These are phyloP conservation scores for Cladorrhinum samala DNA, from an alignment of 495 filamentous ascomycete genomes.

Conservation along the genomic window DNA sequence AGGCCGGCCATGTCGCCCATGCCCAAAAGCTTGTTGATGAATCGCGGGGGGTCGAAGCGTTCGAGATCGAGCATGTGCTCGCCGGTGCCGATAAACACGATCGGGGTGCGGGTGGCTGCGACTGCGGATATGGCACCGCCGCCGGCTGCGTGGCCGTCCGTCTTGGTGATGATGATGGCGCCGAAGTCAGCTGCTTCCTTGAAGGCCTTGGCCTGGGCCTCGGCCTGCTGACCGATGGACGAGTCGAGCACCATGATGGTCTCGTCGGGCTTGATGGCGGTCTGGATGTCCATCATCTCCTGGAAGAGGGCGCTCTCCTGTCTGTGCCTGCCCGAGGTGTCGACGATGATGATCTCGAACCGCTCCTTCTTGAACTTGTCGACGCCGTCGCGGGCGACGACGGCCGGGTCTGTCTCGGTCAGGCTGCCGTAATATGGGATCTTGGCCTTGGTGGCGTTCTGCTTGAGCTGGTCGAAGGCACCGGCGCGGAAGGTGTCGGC, in stretches of 20 bases:
- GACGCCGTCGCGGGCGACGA: conserved; percentile 88
- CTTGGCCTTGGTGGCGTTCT: conserved; percentile 97
- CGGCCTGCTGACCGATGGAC: conserved; percentile 91
- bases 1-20: conserved; percentile 97
- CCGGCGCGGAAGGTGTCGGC: conserved; percentile 98
- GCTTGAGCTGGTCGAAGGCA: conserved; percentile 97
- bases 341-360: conserved; percentile 98
- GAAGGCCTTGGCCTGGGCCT: conserved; percentile 91
- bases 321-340: conserved; percentile 88
- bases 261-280: conserved; percentile 86
- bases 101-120: conserved; percentile 91
- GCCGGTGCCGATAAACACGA: conserved; percentile 95
- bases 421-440: conserved; percentile 97
- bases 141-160: conserved; percentile 88
- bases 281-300: conserved; percentile 97
- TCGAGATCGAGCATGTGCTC: conserved; percentile 96
- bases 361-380: conserved; percentile 98
- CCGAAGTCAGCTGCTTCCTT: conserved; percentile 97
- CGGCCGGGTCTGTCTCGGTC: conserved; percentile 91
- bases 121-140: conserved; percentile 98
- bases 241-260: conserved; percentile 98
- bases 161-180: conserved; percentile 98
- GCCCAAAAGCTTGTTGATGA: conserved; percentile 84
- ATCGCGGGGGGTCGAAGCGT: conserved; percentile 82
- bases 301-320: conserved; percentile 94